Conservation (phyloP, 116 monocot genomes). For the Posidonia oceanica region DNA sequence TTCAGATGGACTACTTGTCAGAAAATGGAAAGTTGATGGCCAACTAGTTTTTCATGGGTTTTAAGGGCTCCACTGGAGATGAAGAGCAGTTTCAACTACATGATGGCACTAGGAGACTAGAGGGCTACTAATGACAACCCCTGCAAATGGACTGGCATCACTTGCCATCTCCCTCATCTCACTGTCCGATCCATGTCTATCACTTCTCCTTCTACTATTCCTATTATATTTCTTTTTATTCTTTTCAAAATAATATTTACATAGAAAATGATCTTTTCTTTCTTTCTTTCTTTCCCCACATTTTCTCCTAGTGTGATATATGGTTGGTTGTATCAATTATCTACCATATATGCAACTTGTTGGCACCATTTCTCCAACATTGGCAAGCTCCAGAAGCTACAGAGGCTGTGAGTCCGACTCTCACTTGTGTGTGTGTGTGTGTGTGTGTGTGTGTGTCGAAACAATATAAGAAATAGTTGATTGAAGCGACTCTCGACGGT, state of each 20-base stretch:
- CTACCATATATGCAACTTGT: constrained; percentile 82
- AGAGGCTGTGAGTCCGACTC: constrained; percentile 60
- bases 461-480: no score
- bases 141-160: constrained; percentile 77
- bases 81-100: constrained; percentile 47
- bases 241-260: background rate
- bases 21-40: no score
- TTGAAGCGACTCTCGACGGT: no score
- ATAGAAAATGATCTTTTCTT: background rate
- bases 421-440: no score
- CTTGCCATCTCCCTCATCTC: constrained; percentile 61
- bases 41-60: no score
- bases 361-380: constrained; percentile 78
- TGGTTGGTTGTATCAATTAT: constrained; percentile 29
- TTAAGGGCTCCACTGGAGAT: constrained; percentile 72
- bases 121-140: constrained; percentile 46
- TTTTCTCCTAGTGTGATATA: background rate
- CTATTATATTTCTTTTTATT: no score
- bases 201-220: background rate
- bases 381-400: constrained; percentile 76
- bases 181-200: constrained; percentile 72
- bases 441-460: background rate
- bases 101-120: constrained; percentile 49
- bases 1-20: no score
- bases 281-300: background rate